phyloP scores from a whole-genome alignment of 1,139 yeast genomes.

The Candida neerlandica region DNA sequence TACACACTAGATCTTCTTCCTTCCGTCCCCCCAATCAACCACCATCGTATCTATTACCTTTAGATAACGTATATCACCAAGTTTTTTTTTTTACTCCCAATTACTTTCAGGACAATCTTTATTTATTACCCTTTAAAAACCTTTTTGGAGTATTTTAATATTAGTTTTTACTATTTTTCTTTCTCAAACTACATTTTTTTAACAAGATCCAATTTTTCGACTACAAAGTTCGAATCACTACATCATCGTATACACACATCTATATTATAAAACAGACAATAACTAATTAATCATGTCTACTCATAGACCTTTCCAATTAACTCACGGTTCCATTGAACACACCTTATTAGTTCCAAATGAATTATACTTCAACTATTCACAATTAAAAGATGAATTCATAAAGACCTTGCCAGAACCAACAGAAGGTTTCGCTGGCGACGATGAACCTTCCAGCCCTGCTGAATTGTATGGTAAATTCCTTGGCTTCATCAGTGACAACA shows the following conservation, averaged over 20 bases:
- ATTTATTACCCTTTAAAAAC: not conserved
- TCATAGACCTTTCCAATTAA: conserved; percentile 71
- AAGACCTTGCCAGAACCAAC: conserved; percentile 79
- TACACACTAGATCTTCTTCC: not conserved
- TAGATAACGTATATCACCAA: not conserved
- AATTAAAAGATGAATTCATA: conserved; percentile 82
- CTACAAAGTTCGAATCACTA: not conserved
- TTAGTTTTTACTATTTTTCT: too few species aligned
- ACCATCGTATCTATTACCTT: too few species aligned
- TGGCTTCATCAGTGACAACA: conserved; percentile 71
- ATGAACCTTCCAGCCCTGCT: conserved; percentile 86
- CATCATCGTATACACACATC: not conserved
- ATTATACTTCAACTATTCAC: conserved; percentile 78
- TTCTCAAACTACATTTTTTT: not conserved
- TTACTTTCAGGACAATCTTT: not conserved
- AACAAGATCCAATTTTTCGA: not conserved
- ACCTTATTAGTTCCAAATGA: conserved; percentile 84
- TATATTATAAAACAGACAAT: not conserved
- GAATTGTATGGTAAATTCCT: conserved; percentile 85
- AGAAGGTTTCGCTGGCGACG: conserved; percentile 82
- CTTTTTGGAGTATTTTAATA: not conserved
- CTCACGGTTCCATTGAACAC: conserved; percentile 87
- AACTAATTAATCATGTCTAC: conserved; percentile 14
- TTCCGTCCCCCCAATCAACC: not conserved
- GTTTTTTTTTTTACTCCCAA: too few species aligned